Evolutionary conservation across 1,284 basidiomycete genomes (phyloP), one percentile per base, ranked within the genome.

Genomic region (Porogramme epimiltina): DNA sequence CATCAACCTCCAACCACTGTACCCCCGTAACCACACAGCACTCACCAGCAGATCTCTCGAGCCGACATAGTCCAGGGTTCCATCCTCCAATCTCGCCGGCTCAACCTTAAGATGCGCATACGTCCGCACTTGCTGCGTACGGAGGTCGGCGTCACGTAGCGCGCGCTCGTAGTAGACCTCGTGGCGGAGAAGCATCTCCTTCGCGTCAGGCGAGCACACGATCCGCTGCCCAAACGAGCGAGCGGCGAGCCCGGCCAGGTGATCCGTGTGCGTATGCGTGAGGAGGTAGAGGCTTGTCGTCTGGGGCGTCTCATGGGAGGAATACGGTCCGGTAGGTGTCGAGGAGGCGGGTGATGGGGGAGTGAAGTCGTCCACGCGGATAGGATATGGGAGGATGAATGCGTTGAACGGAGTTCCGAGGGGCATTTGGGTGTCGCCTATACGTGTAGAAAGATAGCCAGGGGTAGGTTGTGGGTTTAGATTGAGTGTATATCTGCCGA

Each of bases 181-280:
- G 57, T 91, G 83, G 42, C 79, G 76, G 19, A 94, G 69, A 1
- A 95, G 72, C 86, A 94, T 92, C 49, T 87, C 79, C 68, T 93
- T 94, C 11, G 92, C 84, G 66, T 93, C 90, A 10, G 73, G 68
- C 0, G 91, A 91, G 68, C 92, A 95, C 45, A 91, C 68, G 11
- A 95, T 80, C 2, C 72, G 76, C 25, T 80, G 76, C 2, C 78
- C 81, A 59, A 92, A 91, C 0, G 84, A 86, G 55, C 84, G 82
- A 18, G 86, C 77, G 18, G 82, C 77, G 11, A 92, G 74, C 3
- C 90, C 90, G 39, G 69, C 72, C 49, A 89, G 75, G 65, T 94
- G 92, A 68, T 94, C 93, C 0, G 91, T 78, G 69, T 95, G 93
- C 0, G 91, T 89, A 64, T 95, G 92, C 0, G 87, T 85, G 48